Conservation (phyloP, 2,329 filamentous ascomycete species). For the Zymoseptoria passerinii region DNA sequence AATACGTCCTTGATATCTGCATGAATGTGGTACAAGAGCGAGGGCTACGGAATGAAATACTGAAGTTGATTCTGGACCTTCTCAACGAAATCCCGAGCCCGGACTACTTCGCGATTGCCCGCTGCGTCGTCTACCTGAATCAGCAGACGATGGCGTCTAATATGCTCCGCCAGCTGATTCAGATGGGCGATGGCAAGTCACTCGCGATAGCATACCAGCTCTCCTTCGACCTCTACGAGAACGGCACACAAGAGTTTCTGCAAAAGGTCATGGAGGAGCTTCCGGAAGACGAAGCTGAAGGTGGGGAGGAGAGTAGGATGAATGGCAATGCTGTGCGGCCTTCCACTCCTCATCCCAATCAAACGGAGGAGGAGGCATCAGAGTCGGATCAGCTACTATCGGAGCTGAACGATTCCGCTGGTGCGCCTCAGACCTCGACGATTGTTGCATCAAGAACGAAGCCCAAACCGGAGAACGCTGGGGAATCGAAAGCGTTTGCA, state of each 20-base stretch:
- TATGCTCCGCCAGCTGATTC: slow-evolving; percentile 74
- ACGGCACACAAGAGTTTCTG: slow-evolving; percentile 94
- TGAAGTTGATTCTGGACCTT: slow-evolving; percentile 89
- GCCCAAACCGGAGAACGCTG: slow-evolving; percentile 37
- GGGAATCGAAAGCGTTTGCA: slow-evolving; percentile 47
- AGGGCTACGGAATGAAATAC: slow-evolving; percentile 70
- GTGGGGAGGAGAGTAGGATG: slow-evolving; percentile 29
- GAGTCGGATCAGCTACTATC: slow-evolving; percentile 53
- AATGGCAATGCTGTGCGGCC: slow-evolving; percentile 33
- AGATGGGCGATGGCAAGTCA: slow-evolving; percentile 68
- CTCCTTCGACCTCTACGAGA: slow-evolving; percentile 96
- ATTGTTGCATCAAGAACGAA: slow-evolving; percentile 37
- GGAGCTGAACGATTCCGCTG: slow-evolving; percentile 47
- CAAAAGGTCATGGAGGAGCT: slow-evolving; percentile 79
- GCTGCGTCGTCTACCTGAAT: slow-evolving; percentile 92
- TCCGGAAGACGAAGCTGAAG: slow-evolving; percentile 48
- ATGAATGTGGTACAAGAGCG: slow-evolving; percentile 97
- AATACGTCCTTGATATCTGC: slow-evolving; percentile 90
- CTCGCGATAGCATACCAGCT: slow-evolving; percentile 91
- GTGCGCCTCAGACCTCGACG: slow-evolving; percentile 46
- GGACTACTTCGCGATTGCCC: slow-evolving; percentile 96
- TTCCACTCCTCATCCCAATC: slow-evolving; percentile 25
- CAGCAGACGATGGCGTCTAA: slow-evolving; percentile 83
- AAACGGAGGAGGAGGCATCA: slow-evolving; percentile 41
- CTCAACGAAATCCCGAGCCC: slow-evolving; percentile 85